A percentile compares a stretch with the other conserved stretches of the same genome.
Conservation (phyloP, 768 basidiomycete genomes). For the Suillus tomentosus region DNA sequence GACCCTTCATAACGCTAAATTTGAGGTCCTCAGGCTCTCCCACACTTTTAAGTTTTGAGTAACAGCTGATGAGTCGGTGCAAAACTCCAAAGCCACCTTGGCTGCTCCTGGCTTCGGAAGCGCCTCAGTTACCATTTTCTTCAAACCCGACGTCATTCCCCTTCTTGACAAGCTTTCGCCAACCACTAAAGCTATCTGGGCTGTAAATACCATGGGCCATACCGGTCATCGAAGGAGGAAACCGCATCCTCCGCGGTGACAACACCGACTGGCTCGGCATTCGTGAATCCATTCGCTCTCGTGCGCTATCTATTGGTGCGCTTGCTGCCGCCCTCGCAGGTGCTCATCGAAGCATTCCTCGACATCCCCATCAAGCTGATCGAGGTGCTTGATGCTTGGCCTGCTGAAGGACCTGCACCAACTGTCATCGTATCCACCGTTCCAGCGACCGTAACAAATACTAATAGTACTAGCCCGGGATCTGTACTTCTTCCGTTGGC, state of each 20-base stretch:
- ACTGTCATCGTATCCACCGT: constrained; percentile 88
- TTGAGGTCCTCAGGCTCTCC: constrained; percentile 78
- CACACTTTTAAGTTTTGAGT: constrained; percentile 82
- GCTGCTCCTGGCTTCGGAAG: constrained; percentile 81
- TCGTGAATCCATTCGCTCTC: constrained; percentile 50
- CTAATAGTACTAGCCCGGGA: constrained; percentile 33
- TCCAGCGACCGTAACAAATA: constrained; percentile 65
- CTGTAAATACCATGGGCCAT: constrained; percentile 87
- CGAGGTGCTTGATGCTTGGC: constrained; percentile 57
- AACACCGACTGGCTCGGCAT: constrained; percentile 98
- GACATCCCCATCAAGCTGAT: constrained; percentile 60
- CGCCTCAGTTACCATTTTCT: constrained; percentile 95
- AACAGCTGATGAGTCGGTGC: constrained; percentile 60
- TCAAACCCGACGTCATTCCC: constrained; percentile 89
- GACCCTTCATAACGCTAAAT: constrained; percentile 89
- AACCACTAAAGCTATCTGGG: constrained; percentile 84
- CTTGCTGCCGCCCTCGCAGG: constrained; percentile 61
- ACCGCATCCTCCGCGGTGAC: constrained; percentile 51
- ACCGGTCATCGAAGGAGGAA: constrained; percentile 42
- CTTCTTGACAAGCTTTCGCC: constrained; percentile 78
- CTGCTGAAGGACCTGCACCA: constrained; percentile 47
- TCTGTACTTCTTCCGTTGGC: constrained; percentile 51
- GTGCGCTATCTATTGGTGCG: constrained; percentile 38
- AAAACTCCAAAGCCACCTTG: constrained; percentile 62
- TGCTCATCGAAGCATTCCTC: constrained; percentile 69